Percentiles rank a stretch among this genome's conserved stretches.
phyloP scores from a whole-genome alignment of 2,329 filamentous ascomycete species.

The Alternaria sp. region DNA sequence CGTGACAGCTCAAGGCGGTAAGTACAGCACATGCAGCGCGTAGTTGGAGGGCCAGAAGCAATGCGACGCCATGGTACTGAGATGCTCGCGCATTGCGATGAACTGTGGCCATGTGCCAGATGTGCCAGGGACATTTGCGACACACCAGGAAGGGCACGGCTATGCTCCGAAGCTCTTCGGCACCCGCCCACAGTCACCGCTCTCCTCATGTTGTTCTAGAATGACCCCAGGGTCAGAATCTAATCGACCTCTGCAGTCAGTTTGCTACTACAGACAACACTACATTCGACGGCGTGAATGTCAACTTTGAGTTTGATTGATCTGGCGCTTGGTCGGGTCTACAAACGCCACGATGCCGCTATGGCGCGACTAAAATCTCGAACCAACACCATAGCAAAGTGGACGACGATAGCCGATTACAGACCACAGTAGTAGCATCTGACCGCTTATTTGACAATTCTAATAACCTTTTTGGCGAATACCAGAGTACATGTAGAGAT shows the following conservation, averaged over 20 bases:
- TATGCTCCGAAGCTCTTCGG: neutral
- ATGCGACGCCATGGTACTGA: neutral
- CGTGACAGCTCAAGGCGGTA: neutral
- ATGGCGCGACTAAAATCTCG: neutral
- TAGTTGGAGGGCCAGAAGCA: neutral
- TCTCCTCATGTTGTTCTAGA: neutral
- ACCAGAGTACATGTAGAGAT: neutral
- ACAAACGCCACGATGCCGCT: neutral
- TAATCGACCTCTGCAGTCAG: neutral
- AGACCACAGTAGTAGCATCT: neutral
- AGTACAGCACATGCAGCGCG: neutral
- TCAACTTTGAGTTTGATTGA: neutral
- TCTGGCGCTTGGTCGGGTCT: neutral
- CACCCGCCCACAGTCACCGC: neutral
- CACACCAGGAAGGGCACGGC: neutral
- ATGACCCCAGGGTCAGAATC: neutral
- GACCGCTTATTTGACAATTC: neutral
- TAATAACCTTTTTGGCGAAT: neutral
- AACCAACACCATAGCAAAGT: neutral
- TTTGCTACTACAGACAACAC: neutral
- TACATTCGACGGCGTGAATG: neutral
- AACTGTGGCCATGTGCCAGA: neutral
- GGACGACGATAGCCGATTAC: neutral
- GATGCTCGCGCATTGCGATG: neutral
- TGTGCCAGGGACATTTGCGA: neutral